These are phyloP conservation scores for Fraxinus baroniana DNA, from an alignment of 305 asterid genomes.

Conservation along the genomic window DNA sequence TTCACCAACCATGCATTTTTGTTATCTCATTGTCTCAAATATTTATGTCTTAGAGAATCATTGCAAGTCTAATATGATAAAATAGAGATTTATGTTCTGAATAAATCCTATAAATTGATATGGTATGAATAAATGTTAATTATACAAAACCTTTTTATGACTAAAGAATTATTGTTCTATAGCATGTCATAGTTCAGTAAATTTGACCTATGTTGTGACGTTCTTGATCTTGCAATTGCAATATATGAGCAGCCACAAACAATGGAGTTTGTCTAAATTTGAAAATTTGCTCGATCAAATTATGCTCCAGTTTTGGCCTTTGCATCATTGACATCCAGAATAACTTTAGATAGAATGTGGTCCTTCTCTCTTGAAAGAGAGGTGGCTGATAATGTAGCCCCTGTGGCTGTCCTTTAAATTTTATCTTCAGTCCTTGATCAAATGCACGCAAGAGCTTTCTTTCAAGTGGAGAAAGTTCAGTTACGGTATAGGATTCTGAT, in stretches of 20 bases:
- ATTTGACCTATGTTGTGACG: not conserved
- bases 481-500: not conserved
- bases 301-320: not conserved
- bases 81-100: not conserved
- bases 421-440: not conserved
- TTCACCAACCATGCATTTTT: not conserved
- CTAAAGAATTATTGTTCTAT: not conserved
- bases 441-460: not conserved
- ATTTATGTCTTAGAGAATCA: not conserved
- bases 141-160: not conserved
- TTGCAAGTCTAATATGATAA: not conserved
- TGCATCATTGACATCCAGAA: not conserved
- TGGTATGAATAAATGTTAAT: not conserved
- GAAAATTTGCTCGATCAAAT: not conserved
- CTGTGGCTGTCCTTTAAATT: not conserved
- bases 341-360: not conserved
- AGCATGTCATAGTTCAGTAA: not conserved
- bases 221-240: not conserved
- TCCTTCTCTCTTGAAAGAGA: not conserved
- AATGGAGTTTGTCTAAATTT: not conserved
- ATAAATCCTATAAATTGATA: not conserved
- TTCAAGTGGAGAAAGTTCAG: not conserved
- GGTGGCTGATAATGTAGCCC: not conserved
- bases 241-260: not conserved
- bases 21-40: not conserved